Evolutionary conservation across 108 stramenopile species (phyloP).

Genomic region (Fistulifera solaris): DNA sequence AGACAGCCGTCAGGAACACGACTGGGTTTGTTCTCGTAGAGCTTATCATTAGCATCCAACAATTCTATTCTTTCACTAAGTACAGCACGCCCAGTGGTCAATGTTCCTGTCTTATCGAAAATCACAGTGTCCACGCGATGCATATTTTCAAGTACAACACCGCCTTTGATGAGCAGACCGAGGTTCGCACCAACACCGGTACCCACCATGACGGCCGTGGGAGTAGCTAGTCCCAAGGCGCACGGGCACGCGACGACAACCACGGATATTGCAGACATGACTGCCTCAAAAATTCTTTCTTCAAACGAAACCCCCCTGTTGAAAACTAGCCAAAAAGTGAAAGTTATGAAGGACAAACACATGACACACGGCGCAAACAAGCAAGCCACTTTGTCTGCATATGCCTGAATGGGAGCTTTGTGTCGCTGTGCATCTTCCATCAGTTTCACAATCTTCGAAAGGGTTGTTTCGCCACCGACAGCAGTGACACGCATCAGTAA

Average conservation of each 20-base stretch:
- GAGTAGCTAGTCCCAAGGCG: conserved; percentile 95
- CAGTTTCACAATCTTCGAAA: conserved; percentile 76
- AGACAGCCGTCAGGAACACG: conserved; percentile 6
- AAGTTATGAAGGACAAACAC: conserved; percentile 55
- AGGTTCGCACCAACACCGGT: conserved; percentile 87
- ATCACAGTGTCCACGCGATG: conserved; percentile 68
- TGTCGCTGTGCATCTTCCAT: conserved; percentile 92
- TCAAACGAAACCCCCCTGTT: conserved; percentile 18
- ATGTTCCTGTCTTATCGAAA: conserved; percentile 94
- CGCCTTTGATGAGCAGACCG: conserved; percentile 93
- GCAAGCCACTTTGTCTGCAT: conserved; percentile 84
- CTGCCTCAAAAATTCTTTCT: conserved; percentile 45
- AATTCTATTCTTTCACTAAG: conserved; percentile 41
- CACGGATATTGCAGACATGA: conserved; percentile 69
- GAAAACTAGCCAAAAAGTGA: conserved; percentile 55
- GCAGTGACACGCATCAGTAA: conserved; percentile 73
- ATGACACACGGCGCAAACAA: conserved; percentile 86
- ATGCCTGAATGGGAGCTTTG: conserved; percentile 89
- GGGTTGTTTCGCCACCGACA: conserved; percentile 53
- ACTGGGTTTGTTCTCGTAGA: conserved; percentile 10
- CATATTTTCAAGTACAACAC: conserved; percentile 74
- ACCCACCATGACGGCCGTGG: conserved; percentile 95
- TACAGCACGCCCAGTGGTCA: conserved; percentile 71
- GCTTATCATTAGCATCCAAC: conserved; percentile 3
- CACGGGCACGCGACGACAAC: conserved; percentile 97